Base-by-base conservation (phyloP, 306 rosid genomes). In the Coriaria nepalensis region DNA sequence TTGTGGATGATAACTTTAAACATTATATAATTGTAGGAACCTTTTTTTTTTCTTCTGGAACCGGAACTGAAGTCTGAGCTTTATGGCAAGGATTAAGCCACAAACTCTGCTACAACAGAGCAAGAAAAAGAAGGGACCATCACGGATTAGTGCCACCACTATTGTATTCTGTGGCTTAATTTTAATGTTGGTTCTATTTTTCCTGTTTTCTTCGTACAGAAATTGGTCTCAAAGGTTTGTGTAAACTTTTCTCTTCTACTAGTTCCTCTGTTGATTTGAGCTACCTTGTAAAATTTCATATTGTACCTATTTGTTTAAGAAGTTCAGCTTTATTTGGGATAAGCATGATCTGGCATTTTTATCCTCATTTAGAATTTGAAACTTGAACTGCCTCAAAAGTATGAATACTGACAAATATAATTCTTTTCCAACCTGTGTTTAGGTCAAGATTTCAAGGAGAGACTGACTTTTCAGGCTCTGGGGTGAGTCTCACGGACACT, bases 71-170 rank as follows among this genome's bases (percentile, higher is more conserved):
- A 59, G 37, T 38, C 50, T 69, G 42, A 53, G 67, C 10, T 45
- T 38, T 6, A 80, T 80, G 88, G 88, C 74, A 15, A 80, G 78
- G 80, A 80, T 80, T 43, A 80, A 80, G 52, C 88, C 88, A 38
- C 83, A 76, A 72, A 65, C 88, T 59, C 66, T 76, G 62, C 67
- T 80, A 41, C 88, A 76, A 55, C 88, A 80, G 68, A 80, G 88
- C 78, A 80, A 80, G 72, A 80, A 76, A 69, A 80, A 80, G 65
- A 80, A 80, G 62, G 88, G 81, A 12, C 88, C 88, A 15, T 53
- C 81, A 9, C 76, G 81, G 52, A 62, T 70, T 33, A 68, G 74
- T 42, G 57, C 44, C 44, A 35, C 73, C 0, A 70, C 81, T 54
- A 53, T 70, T 61, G 50, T 73, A 43, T 53, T 74, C 46, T 73